These are phyloP conservation scores for Starmera pachycereana DNA, from an alignment of 805 yeast species.

Conservation along the genomic window DNA sequence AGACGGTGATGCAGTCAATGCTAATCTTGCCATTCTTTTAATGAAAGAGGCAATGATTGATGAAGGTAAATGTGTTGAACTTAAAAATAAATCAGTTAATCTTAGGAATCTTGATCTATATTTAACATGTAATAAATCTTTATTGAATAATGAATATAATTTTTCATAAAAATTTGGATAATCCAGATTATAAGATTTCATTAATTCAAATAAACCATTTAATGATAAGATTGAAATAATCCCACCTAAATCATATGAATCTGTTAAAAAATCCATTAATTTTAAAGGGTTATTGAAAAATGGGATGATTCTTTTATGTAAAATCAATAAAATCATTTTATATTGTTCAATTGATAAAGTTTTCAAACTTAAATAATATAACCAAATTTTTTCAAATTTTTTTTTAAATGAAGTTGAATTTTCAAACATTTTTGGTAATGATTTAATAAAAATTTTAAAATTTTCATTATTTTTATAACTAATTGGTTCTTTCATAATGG, in stretches of 20 bases:
- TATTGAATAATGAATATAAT: slow-evolving; percentile 71
- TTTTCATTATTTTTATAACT: slow-evolving; percentile 24
- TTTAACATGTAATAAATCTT: slow-evolving; percentile 62
- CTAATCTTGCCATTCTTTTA: slow-evolving; percentile 66
- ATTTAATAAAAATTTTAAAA: slow-evolving; percentile 27
- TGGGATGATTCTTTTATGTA: slow-evolving; percentile 83
- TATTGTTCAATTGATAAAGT: slow-evolving; percentile 40
- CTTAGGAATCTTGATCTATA: slow-evolving; percentile 85
- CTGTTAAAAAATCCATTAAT: slow-evolving; percentile 90
- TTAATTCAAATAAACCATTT: slow-evolving; percentile 79
- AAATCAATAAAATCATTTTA: slow-evolving; percentile 53
- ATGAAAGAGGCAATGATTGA: slow-evolving; percentile 81
- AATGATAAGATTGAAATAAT: slow-evolving; percentile 68
- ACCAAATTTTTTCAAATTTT: slow-evolving; percentile 63
- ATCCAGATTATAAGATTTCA: slow-evolving; percentile 74
- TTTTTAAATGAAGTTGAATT: slow-evolving; percentile 40
- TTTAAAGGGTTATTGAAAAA: slow-evolving; percentile 67
- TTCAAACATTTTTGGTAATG: slow-evolving; percentile 36
- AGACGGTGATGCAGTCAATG: slow-evolving; percentile 74
- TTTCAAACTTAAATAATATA: slow-evolving; percentile 39
- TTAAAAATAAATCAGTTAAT: slow-evolving; percentile 71
- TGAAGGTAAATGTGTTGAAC: slow-evolving; percentile 82
- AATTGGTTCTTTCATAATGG: slow-evolving; percentile 25
- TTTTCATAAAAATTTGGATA: slow-evolving; percentile 85
- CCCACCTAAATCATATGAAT: slow-evolving; percentile 58